A percentile compares a stretch with the other conserved stretches of the same genome.
Conservation (phyloP, 1,139 yeast genomes). For the Zygoascus sp. region DNA sequence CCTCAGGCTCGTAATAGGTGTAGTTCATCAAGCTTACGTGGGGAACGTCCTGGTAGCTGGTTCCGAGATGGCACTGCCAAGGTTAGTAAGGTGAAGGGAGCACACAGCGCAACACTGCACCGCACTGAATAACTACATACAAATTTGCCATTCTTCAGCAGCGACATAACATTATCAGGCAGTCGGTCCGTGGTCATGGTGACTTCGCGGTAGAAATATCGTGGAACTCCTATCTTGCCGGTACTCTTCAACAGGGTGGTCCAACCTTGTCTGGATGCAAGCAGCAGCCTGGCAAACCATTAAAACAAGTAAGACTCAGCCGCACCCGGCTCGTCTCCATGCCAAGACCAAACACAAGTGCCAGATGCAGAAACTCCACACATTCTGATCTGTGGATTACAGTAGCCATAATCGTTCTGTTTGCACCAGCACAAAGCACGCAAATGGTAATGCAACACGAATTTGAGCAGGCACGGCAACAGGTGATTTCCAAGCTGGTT, state of each 20-base stretch:
- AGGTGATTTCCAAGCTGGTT: constrained; percentile 26
- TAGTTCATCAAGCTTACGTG: constrained; percentile 89
- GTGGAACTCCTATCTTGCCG: constrained; percentile 6
- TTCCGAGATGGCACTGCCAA: constrained; percentile 67
- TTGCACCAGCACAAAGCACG: no score
- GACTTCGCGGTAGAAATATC: background rate
- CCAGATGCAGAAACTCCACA: no score
- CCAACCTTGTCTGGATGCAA: no score
- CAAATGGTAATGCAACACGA: no score
- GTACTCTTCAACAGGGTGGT: no score
- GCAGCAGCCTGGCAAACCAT: no score
- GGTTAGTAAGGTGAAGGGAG: constrained; percentile 37
- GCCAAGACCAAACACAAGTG: no score
- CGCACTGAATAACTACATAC: constrained; percentile 4
- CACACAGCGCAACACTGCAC: background rate
- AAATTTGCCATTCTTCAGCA: constrained; percentile 10
- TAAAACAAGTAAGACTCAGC: constrained; percentile 1
- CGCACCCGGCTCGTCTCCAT: background rate
- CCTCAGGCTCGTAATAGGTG: constrained; percentile 48
- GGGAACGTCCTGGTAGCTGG: constrained; percentile 62
- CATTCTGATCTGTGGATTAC: no score
- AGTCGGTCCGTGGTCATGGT: constrained; percentile 6
- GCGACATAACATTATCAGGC: constrained; percentile 10
- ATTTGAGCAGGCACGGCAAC: constrained; percentile 12
- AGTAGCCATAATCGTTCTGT: no score